Percentiles rank a stretch among this genome's conserved stretches.
These are phyloP conservation scores for Amauroascus niger DNA, from an alignment of 2,329 filamentous ascomycete genomes.

Conservation along the genomic window DNA sequence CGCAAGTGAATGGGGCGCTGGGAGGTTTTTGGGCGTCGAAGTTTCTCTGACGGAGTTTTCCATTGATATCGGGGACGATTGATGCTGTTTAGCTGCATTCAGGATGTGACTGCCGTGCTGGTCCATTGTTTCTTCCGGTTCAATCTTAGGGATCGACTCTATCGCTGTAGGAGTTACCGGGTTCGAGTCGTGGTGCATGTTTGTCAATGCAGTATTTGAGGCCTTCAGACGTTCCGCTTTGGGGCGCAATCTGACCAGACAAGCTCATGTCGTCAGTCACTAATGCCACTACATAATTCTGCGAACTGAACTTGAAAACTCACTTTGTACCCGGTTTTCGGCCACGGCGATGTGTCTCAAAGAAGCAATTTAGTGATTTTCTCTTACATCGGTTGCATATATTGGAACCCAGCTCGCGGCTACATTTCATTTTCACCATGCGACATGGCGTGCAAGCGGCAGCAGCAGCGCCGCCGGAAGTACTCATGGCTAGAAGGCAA, in stretches of 20 bases:
- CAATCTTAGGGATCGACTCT: not conserved
- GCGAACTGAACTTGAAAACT: not conserved
- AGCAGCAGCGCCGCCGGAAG: constrained; percentile 11
- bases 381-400: constrained; percentile 32
- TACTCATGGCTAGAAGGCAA: constrained; percentile 3
- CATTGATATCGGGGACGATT: not conserved
- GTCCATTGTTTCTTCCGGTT: constrained; percentile 1
- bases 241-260: constrained; percentile 15
- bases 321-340: constrained; percentile 32
- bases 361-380: constrained; percentile 33
- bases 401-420: constrained; percentile 17
- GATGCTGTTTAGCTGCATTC: not conserved
- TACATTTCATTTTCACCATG: constrained; percentile 36
- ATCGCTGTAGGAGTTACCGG: not conserved
- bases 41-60: not conserved
- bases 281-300: not conserved
- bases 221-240: constrained; percentile 17
- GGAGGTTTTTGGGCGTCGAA: not conserved
- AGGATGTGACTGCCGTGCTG: not conserved
- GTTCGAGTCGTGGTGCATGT: not conserved
- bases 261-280: not conserved
- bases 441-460: constrained; percentile 32
- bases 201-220: not conserved
- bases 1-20: constrained; percentile 2
- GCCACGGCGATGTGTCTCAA: constrained; percentile 34